Percentiles rank a stretch among this genome's conserved stretches.
Conservation (phyloP, 148 eudicot species). For the Chenopodium berlandieri region DNA sequence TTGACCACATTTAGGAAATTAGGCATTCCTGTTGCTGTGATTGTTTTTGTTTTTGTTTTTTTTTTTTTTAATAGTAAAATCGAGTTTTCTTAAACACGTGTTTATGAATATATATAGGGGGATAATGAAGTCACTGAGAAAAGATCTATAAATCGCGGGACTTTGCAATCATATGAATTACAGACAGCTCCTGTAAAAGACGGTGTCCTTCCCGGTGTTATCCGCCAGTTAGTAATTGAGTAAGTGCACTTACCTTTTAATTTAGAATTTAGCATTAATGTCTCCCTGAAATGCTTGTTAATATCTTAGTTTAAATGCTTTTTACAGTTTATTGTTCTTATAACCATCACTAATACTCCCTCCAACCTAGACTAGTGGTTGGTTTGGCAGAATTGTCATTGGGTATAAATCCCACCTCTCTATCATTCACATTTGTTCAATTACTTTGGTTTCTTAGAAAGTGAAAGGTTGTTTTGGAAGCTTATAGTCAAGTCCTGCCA, state of each 20-base stretch:
- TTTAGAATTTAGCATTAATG: not conserved
- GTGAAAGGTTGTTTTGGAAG: not conserved
- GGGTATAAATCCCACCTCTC: not conserved
- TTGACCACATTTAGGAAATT: too few relatives aligned
- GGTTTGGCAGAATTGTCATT: not conserved
- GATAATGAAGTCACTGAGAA: conserved; percentile 30
- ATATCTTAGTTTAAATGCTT: not conserved
- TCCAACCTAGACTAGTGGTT: too few relatives aligned
- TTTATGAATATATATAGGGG: conserved; percentile 32
- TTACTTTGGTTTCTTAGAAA: not conserved
- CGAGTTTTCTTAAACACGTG: not conserved
- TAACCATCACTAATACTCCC: not conserved
- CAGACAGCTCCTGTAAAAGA: conserved; percentile 79
- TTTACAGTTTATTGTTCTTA: not conserved
- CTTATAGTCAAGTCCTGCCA: not conserved
- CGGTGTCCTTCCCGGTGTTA: conserved; percentile 90
- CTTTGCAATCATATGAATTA: conserved; percentile 49
- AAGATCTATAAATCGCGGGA: conserved; percentile 4
- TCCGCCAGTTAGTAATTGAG: conserved; percentile 78
- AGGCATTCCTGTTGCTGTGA: not conserved
- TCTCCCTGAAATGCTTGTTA: conserved; percentile 2
- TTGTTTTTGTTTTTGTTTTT: not conserved
- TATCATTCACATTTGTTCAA: not conserved
- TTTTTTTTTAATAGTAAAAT: not conserved
- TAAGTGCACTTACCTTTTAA: conserved; percentile 33